Conservation (phyloP, 208 protist species). For the Acanthamoeba culbertsoni region DNA sequence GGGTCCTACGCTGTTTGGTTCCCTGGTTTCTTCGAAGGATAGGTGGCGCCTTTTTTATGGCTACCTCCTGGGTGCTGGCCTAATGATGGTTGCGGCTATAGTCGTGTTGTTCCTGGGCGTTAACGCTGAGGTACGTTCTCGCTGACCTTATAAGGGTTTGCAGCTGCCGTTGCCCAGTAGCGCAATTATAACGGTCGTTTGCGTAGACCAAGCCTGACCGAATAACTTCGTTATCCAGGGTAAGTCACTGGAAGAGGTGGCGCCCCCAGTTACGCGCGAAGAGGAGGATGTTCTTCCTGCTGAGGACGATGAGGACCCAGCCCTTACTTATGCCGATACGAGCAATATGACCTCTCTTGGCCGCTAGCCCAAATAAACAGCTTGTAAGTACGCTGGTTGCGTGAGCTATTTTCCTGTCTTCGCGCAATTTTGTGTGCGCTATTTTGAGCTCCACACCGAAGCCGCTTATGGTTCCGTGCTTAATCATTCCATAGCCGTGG, state of each 20-base stretch:
- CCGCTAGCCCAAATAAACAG: no score
- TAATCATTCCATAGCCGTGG: no score
- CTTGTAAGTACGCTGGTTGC: no score
- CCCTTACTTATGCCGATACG: not conserved
- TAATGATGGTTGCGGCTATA: slow-evolving; percentile 37
- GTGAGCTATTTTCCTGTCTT: no score
- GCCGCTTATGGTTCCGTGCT: no score
- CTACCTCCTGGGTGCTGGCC: slow-evolving; percentile 3
- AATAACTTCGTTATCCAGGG: no score
- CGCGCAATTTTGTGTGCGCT: no score
- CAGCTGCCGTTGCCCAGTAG: not conserved
- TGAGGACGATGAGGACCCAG: not conserved
- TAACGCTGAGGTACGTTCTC: not conserved
- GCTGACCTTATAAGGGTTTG: not conserved
- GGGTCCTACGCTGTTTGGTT: slow-evolving; percentile 32
- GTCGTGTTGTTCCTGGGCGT: slow-evolving; percentile 42
- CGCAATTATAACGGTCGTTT: no score
- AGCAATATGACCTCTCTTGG: not conserved
- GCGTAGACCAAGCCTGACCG: no score
- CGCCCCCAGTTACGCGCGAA: not conserved
- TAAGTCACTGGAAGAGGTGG: slow-evolving; percentile 25
- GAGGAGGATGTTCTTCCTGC: not conserved
- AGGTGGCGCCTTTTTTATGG: slow-evolving; percentile 22
- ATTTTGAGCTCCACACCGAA: no score
- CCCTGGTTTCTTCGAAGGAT: slow-evolving; percentile 4